These are phyloP conservation scores for Tolypocladium album DNA, from an alignment of 2,329 filamentous ascomycete species.

Conservation along the genomic window DNA sequence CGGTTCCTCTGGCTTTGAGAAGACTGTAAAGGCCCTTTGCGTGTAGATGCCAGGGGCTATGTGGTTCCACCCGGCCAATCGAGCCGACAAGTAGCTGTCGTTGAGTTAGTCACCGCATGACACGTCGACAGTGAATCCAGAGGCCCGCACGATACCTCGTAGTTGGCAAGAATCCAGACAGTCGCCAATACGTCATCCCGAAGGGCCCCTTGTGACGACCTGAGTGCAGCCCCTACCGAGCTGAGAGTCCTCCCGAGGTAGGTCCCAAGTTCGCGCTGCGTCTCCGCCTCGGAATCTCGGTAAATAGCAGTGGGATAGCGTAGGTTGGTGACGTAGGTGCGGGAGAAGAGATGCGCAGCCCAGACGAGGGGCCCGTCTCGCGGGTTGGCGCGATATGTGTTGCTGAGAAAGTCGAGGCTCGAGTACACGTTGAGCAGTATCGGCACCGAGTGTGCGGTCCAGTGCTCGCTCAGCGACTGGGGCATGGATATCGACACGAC, in stretches of 20 bases:
- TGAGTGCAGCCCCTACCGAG: constrained; percentile 26
- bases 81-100: constrained; percentile 27
- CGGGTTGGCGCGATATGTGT: constrained; percentile 13
- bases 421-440: constrained; percentile 27
- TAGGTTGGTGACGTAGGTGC: constrained; percentile 27
- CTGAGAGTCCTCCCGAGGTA: constrained; percentile 26
- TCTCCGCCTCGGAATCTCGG: constrained; percentile 12
- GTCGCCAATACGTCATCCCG: constrained; percentile 26
- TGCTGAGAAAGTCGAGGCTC: constrained; percentile 21
- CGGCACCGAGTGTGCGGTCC: constrained; percentile 26
- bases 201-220: constrained; percentile 13
- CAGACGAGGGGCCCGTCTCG: constrained; percentile 24
- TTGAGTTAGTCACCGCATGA: constrained; percentile 4
- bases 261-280: constrained; percentile 19
- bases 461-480: constrained; percentile 20
- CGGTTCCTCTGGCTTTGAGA: constrained; percentile 20
- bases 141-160: constrained; percentile 17
- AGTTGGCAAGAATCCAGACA: constrained; percentile 28
- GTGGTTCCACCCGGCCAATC: constrained; percentile 11
- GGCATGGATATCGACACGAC: not conserved
- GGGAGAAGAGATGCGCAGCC: constrained; percentile 27
- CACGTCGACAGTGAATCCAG: too few relatives aligned
- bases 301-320: constrained; percentile 18
- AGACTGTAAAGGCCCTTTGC: constrained; percentile 23
- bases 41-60: constrained; percentile 26